phyloP scores from a whole-genome alignment of 306 rosid genomes.

The Medicago lupulina region DNA sequence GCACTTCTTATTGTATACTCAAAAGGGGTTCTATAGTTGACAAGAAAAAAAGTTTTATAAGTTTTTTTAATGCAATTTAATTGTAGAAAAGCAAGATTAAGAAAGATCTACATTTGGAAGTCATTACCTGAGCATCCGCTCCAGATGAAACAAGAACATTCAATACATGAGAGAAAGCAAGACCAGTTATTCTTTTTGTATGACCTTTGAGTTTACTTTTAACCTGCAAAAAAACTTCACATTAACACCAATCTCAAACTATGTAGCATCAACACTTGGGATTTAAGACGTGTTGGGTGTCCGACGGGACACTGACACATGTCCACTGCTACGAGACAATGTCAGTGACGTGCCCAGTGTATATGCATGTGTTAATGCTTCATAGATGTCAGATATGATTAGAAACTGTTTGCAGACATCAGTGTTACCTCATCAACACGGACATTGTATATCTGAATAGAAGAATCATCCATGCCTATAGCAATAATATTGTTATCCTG shows the following conservation, averaged over 20 bases:
- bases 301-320: background rate
- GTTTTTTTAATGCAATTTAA: background rate
- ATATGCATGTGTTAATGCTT: background rate
- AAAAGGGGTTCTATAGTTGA: background rate
- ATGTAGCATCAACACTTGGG: background rate
- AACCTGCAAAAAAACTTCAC: slow-evolving; percentile 46
- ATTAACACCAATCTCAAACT: slow-evolving; percentile 32
- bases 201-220: slow-evolving; percentile 96
- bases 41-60: background rate
- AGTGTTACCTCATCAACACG: slow-evolving; percentile 93
- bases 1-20: background rate
- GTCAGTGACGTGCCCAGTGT: background rate
- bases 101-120: slow-evolving; percentile 4
- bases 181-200: slow-evolving; percentile 93
- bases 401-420: slow-evolving; percentile 21
- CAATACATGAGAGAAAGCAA: slow-evolving; percentile 86
- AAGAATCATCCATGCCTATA: slow-evolving; percentile 97
- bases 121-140: slow-evolving; percentile 75
- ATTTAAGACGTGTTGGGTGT: background rate
- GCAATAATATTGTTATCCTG: slow-evolving; percentile 98
- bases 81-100: slow-evolving; percentile 27
- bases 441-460: slow-evolving; percentile 97
- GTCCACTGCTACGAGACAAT: background rate
- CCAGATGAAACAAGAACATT: slow-evolving; percentile 64
- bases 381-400: slow-evolving; percentile 27